These are phyloP conservation scores for Brasenia schreberi DNA, from an alignment of 164 flowering plant species.

Conservation along the genomic window DNA sequence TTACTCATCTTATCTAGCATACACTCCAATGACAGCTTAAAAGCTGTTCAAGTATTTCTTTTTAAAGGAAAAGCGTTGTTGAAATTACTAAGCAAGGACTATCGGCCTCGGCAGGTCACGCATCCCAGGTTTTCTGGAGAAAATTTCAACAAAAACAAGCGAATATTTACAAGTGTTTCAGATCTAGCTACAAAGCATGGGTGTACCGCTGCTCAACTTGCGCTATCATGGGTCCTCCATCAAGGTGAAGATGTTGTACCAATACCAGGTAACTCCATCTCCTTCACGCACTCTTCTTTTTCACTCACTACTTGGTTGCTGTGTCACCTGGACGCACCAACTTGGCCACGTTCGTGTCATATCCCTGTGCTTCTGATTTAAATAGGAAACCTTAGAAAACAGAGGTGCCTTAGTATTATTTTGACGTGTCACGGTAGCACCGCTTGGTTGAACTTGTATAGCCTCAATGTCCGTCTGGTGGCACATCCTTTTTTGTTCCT, in stretches of 20 bases:
- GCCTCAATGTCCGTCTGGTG: too few relatives aligned
- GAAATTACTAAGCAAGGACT: neutral
- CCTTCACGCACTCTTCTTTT: too few relatives aligned
- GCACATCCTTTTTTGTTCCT: too few relatives aligned
- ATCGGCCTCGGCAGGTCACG: constrained; percentile 4
- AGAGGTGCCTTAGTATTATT: too few relatives aligned
- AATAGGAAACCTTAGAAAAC: too few relatives aligned
- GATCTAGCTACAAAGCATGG: constrained; percentile 26
- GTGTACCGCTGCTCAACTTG: constrained; percentile 31
- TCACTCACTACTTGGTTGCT: too few relatives aligned
- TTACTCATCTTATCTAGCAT: neutral
- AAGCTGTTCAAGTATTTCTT: neutral
- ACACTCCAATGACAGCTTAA: neutral
- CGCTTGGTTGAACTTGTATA: too few relatives aligned
- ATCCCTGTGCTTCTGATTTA: too few relatives aligned
- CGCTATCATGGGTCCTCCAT: constrained; percentile 38
- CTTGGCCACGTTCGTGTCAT: too few relatives aligned
- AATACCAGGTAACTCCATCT: neutral
- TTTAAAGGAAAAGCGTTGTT: neutral
- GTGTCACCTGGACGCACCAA: too few relatives aligned
- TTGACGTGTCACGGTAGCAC: too few relatives aligned
- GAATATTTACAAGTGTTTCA: constrained; percentile 14
- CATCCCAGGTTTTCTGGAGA: constrained; percentile 34
- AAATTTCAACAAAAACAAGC: constrained; percentile 33
- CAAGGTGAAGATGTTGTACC: constrained; percentile 35